These are phyloP conservation scores for Chrysoporthe deuterocubensis DNA, from an alignment of 2,329 filamentous ascomycete genomes.

Conservation along the genomic window DNA sequence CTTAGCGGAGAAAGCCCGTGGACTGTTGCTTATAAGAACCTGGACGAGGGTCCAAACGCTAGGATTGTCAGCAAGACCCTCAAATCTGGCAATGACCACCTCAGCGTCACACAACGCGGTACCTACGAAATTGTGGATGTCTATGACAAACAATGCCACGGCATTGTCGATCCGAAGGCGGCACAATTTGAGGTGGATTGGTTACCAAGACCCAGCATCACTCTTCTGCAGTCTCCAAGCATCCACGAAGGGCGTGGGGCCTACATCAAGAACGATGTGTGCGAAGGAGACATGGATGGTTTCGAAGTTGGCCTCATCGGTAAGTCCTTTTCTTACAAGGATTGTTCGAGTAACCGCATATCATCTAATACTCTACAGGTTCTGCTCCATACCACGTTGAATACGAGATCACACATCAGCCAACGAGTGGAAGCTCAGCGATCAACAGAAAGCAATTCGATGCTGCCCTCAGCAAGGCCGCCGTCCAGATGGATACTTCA, in stretches of 20 bases:
- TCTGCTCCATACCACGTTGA: slow-evolving; percentile 80
- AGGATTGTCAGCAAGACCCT: slow-evolving; percentile 52
- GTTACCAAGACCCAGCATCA: slow-evolving; percentile 79
- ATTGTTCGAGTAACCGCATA: not conserved
- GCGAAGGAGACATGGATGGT: slow-evolving; percentile 90
- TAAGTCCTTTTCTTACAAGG: slow-evolving; percentile 44
- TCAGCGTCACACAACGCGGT: slow-evolving; percentile 70
- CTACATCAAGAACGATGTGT: slow-evolving; percentile 80
- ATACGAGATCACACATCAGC: slow-evolving; percentile 78
- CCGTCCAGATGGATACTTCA: slow-evolving; percentile 83
- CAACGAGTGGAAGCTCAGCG: slow-evolving; percentile 65
- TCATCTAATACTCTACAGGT: slow-evolving; percentile 53
- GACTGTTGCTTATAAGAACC: slow-evolving; percentile 75
- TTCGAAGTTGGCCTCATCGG: slow-evolving; percentile 82
- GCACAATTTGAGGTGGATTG: slow-evolving; percentile 80
- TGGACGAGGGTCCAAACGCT: slow-evolving; percentile 55
- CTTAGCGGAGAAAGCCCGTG: slow-evolving; percentile 87
- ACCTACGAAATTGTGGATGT: slow-evolving; percentile 81
- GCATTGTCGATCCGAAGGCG: slow-evolving; percentile 74
- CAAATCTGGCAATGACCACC: slow-evolving; percentile 65
- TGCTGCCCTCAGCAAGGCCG: slow-evolving; percentile 74
- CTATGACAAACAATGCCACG: slow-evolving; percentile 79
- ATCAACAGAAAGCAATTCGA: slow-evolving; percentile 74
- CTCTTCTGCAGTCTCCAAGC: slow-evolving; percentile 66
- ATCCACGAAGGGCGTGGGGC: slow-evolving; percentile 54